These are phyloP conservation scores for Xylariales sp. DNA, from an alignment of 2,329 filamentous ascomycete species.

Conservation along the genomic window DNA sequence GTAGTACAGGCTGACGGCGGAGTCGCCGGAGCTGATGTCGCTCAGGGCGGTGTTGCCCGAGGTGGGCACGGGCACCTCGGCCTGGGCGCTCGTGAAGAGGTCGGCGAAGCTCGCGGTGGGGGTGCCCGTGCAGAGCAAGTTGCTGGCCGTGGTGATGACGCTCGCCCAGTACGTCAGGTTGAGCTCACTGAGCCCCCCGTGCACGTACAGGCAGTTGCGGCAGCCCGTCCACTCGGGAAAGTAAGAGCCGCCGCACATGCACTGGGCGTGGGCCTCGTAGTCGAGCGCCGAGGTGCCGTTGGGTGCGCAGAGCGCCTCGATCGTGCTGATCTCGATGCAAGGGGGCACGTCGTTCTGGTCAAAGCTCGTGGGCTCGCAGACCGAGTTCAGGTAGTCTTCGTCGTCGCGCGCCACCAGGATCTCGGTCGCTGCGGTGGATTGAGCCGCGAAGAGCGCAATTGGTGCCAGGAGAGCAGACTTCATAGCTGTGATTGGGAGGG, in stretches of 20 bases:
- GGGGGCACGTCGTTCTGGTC: conserved; percentile 14
- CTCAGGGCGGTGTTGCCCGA: conserved; percentile 23
- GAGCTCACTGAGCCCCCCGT: conserved; percentile 32
- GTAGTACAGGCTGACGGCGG: conserved; percentile 38
- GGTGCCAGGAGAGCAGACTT: conserved; percentile 3
- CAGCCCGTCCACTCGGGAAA: conserved; percentile 39
- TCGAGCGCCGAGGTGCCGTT: conserved; percentile 23
- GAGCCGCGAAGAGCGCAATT: conserved; percentile 4
- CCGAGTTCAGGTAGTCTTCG: conserved; percentile 9
- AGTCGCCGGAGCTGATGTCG: conserved; percentile 29
- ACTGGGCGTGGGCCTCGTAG: conserved; percentile 25
- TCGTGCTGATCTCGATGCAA: conserved; percentile 23
- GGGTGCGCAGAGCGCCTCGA: conserved; percentile 24
- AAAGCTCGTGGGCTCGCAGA: conserved; percentile 7
- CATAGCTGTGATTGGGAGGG: background rate
- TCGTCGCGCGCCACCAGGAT: background rate
- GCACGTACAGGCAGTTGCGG: conserved; percentile 33
- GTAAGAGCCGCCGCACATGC: conserved; percentile 38
- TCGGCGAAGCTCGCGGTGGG: conserved; percentile 29
- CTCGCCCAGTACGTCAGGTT: conserved; percentile 26
- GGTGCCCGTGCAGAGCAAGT: conserved; percentile 29
- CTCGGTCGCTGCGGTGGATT: background rate
- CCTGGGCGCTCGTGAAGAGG: conserved; percentile 27
- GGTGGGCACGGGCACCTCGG: conserved; percentile 21
- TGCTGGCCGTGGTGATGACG: conserved; percentile 29